Conservation (phyloP, 306 rosid genomes). For the Oemleria cerasiformis region DNA sequence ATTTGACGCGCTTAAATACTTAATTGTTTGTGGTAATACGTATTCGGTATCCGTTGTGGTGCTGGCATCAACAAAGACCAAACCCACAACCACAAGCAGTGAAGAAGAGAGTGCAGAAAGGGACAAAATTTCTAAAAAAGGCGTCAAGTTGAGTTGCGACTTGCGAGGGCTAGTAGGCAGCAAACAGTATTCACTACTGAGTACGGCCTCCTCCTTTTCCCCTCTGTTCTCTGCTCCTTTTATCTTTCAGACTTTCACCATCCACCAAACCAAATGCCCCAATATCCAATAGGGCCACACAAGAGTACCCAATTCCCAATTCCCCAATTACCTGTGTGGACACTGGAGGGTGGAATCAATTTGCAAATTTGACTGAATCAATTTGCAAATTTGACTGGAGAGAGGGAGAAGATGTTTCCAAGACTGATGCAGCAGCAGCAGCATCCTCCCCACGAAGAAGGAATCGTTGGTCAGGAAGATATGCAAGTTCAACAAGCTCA, state of each 20-base stretch:
- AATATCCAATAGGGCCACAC: too few relatives aligned
- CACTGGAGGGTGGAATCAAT: too few relatives aligned
- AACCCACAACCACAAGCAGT: not conserved
- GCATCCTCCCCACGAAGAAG: constrained; percentile 41
- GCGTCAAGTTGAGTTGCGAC: too few relatives aligned
- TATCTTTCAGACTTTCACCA: not conserved
- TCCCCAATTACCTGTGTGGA: too few relatives aligned
- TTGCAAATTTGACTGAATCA: not conserved
- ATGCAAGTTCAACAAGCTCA: constrained; percentile 45
- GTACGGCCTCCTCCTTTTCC: not conserved
- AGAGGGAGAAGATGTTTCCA: constrained; percentile 56
- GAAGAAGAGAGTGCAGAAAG: constrained; percentile 27
- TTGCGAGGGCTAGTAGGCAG: constrained; percentile 9
- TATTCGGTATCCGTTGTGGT: too few relatives aligned
- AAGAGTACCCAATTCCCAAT: not conserved
- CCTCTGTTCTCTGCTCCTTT: not conserved
- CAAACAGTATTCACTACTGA: not conserved
- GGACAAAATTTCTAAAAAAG: constrained; percentile 51
- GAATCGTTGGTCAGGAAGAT: constrained; percentile 49
- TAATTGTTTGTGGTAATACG: too few relatives aligned
- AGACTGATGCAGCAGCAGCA: constrained; percentile 44
- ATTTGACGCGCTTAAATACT: too few relatives aligned
- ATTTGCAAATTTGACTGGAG: not conserved
- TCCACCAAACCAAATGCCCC: not conserved
- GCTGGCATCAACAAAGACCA: too few relatives aligned